Conservation (phyloP, 2,329 filamentous ascomycete species). For the Monilinia laxa region DNA sequence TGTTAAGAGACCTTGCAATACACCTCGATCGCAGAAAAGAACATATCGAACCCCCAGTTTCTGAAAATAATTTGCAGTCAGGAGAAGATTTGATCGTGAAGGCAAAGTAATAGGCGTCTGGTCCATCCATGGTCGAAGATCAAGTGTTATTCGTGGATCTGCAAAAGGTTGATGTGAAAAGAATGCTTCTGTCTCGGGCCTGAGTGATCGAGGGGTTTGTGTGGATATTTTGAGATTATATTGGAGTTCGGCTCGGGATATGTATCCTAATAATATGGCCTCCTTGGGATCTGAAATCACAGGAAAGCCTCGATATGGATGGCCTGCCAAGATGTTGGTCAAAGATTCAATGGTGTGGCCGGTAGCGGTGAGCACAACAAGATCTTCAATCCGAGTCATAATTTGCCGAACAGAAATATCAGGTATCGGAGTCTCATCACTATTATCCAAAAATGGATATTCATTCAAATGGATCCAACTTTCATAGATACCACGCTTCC, state of each 20-base stretch:
- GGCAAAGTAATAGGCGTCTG: slow-evolving; percentile 93
- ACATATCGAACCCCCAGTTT: slow-evolving; percentile 90
- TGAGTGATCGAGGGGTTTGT: slow-evolving; percentile 56
- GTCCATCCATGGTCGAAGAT: slow-evolving; percentile 97
- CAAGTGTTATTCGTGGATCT: slow-evolving; percentile 74
- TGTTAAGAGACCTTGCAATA: slow-evolving; percentile 80
- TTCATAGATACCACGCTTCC: slow-evolving; percentile 91
- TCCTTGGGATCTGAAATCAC: slow-evolving; percentile 77
- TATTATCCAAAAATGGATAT: slow-evolving; percentile 93
- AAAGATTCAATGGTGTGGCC: slow-evolving; percentile 83
- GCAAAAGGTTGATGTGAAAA: slow-evolving; percentile 82
- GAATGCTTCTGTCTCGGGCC: slow-evolving; percentile 72
- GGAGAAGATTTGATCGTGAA: slow-evolving; percentile 70
- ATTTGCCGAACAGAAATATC: slow-evolving; percentile 84
- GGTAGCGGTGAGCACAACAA: slow-evolving; percentile 81
- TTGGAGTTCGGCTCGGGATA: slow-evolving; percentile 83
- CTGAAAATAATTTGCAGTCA: slow-evolving; percentile 93
- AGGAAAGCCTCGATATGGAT: slow-evolving; percentile 87
- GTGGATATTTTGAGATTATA: slow-evolving; percentile 72
- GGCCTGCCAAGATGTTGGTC: slow-evolving; percentile 65
- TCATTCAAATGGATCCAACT: slow-evolving; percentile 96
- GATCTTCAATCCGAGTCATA: slow-evolving; percentile 90
- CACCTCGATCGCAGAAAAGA: slow-evolving; percentile 79
- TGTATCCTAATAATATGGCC: slow-evolving; percentile 85
- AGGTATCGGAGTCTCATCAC: slow-evolving; percentile 73